These are phyloP conservation scores for Rubia balearica DNA, from an alignment of 305 asterid genomes.

Conservation along the genomic window DNA sequence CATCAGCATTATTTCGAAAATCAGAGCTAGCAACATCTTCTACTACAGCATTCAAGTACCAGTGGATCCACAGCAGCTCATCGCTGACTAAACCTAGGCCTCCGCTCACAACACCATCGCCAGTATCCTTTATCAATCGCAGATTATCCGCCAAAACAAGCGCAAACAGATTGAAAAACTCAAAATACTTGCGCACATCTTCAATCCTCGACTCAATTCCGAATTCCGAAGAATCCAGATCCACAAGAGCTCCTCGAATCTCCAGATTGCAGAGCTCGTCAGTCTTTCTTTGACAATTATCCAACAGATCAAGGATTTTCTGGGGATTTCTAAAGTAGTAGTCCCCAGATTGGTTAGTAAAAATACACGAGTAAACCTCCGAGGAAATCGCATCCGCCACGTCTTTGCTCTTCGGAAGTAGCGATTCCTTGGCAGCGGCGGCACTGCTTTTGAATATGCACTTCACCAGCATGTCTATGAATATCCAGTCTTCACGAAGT, in stretches of 20 bases:
- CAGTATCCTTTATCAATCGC: background rate
- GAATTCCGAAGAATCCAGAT: background rate
- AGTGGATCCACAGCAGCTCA: background rate
- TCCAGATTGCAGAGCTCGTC: background rate
- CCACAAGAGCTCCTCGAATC: background rate
- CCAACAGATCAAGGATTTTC: background rate
- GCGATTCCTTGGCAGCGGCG: background rate
- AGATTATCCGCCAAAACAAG: background rate
- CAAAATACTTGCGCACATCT: too few relatives aligned
- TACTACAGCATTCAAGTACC: background rate
- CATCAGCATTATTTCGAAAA: background rate
- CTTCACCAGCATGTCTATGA: background rate
- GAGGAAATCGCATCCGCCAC: background rate
- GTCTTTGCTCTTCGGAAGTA: background rate
- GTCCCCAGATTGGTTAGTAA: background rate
- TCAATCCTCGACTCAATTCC: background rate
- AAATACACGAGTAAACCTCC: background rate
- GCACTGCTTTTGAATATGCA: background rate
- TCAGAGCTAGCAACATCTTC: background rate
- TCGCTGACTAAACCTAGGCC: background rate
- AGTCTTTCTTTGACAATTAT: background rate
- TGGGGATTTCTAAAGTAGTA: background rate
- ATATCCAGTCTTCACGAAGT: background rate
- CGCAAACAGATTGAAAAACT: background rate
- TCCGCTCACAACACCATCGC: background rate